Conservation (phyloP, 139 green algal species). For the Chlamydomonas eustigma region DNA sequence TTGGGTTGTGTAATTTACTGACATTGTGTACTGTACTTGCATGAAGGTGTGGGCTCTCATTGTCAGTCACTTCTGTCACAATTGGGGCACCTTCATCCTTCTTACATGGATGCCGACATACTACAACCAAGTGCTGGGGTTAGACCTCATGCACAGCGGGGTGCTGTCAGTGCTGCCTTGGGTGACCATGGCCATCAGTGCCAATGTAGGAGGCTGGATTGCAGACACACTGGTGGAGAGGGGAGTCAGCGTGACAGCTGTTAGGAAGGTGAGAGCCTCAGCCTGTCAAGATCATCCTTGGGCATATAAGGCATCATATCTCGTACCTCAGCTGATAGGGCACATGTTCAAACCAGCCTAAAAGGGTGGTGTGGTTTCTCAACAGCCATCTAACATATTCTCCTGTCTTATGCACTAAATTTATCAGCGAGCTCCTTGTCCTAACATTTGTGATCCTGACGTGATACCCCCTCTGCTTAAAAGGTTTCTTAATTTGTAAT, state of each 20-base stretch:
- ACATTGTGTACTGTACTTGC: neutral
- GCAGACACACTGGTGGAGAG: conserved; percentile 76
- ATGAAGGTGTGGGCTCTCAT: conserved; percentile 87
- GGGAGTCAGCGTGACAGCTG: conserved; percentile 69
- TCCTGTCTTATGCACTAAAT: too few species aligned
- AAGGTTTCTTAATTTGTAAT: too few species aligned
- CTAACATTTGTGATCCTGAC: too few species aligned
- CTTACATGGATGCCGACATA: conserved; percentile 99
- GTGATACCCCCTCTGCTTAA: too few species aligned
- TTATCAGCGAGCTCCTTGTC: too few species aligned
- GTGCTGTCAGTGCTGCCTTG: conserved; percentile 92
- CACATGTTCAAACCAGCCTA: too few species aligned
- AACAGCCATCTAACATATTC: too few species aligned
- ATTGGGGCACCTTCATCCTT: conserved; percentile 98
- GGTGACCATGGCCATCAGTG: conserved; percentile 87
- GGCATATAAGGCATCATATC: too few species aligned
- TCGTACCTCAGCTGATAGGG: too few species aligned
- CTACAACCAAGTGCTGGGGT: conserved; percentile 86
- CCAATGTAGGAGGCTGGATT: conserved; percentile 88
- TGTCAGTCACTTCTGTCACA: conserved; percentile 95
- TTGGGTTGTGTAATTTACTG: too few species aligned
- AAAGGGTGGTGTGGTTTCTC: too few species aligned
- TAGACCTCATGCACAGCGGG: conserved; percentile 82
- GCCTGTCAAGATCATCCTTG: too few species aligned
- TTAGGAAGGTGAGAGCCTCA: conserved; percentile 78